phyloP scores from a whole-genome alignment of 176 grass and related monocot species.

The Ensete ventricosum region DNA sequence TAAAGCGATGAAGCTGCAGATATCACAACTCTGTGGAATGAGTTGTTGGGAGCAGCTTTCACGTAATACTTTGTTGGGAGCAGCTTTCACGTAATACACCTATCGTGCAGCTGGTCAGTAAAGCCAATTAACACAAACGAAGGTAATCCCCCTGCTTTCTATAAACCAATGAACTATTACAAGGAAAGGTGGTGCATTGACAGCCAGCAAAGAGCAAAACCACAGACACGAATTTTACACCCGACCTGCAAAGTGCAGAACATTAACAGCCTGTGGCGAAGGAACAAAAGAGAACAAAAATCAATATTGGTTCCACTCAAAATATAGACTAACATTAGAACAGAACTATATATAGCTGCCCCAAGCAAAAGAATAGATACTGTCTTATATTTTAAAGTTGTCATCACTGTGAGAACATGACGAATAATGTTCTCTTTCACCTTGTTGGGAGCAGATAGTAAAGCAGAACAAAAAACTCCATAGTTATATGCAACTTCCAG shows the following conservation, averaged over 20 bases:
- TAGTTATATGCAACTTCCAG: too few relatives aligned
- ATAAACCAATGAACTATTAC: slow-evolving; percentile 62
- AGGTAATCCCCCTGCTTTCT: slow-evolving; percentile 35
- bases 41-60: slow-evolving; percentile 59
- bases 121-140: slow-evolving; percentile 65
- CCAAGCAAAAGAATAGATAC: background rate
- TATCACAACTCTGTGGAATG: slow-evolving; percentile 65
- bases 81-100: slow-evolving; percentile 36
- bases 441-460: background rate
- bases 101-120: slow-evolving; percentile 58
- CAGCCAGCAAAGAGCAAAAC: slow-evolving; percentile 61
- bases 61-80: slow-evolving; percentile 56
- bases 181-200: slow-evolving; percentile 60
- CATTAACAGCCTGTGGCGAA: background rate
- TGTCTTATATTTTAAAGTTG: background rate
- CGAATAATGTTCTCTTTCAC: background rate
- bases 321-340: background rate
- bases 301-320: background rate
- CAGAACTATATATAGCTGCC: background rate
- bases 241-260: slow-evolving; percentile 50
- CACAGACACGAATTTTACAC: slow-evolving; percentile 51
- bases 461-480: background rate
- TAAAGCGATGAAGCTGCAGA: slow-evolving; percentile 60
- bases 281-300: background rate
- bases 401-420: too few relatives aligned